Conservation (phyloP, 805 yeast species). For the Candida adriatica region DNA sequence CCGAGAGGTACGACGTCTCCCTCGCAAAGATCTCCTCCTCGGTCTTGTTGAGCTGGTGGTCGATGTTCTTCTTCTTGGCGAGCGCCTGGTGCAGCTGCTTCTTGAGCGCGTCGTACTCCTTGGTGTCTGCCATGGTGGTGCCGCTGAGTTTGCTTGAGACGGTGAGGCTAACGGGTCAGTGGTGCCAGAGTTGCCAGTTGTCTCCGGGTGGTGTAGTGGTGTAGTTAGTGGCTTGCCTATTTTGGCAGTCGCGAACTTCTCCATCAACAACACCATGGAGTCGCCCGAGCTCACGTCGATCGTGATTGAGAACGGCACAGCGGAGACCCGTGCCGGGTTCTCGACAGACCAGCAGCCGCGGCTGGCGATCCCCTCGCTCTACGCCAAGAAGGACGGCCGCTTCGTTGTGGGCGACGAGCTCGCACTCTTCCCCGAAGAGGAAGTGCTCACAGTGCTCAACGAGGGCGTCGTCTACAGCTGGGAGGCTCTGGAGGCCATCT, state of each 20-base stretch:
- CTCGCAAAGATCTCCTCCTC: conserved; percentile 77
- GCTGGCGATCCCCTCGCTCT: conserved; percentile 49
- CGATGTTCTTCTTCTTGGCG: conserved; percentile 54
- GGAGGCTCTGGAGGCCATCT: conserved; percentile 59
- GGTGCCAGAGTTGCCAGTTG: too few species aligned
- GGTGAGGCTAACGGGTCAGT: too few species aligned
- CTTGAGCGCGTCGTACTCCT: conserved; percentile 60
- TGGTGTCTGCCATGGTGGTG: conserved; percentile 13
- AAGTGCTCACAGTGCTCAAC: conserved; percentile 48
- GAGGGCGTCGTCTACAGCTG: conserved; percentile 66
- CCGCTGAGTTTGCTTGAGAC: neutral
- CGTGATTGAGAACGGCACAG: conserved; percentile 64
- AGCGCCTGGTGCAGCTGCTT: conserved; percentile 60
- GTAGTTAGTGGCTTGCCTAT: too few species aligned
- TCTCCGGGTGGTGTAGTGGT: too few species aligned
- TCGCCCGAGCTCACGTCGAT: conserved; percentile 42
- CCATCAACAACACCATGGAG: conserved; percentile 6
- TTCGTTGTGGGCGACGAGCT: conserved; percentile 43
- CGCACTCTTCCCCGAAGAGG: conserved; percentile 23
- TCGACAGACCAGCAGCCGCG: conserved; percentile 60
- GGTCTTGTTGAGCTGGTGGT: conserved; percentile 49
- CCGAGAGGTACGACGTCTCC: conserved; percentile 73
- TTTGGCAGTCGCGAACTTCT: too few species aligned
- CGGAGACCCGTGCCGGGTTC: conserved; percentile 62
- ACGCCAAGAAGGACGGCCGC: conserved; percentile 30